These are phyloP conservation scores for Cadophora sp. DNA, from an alignment of 2,329 filamentous ascomycete genomes.

Conservation along the genomic window DNA sequence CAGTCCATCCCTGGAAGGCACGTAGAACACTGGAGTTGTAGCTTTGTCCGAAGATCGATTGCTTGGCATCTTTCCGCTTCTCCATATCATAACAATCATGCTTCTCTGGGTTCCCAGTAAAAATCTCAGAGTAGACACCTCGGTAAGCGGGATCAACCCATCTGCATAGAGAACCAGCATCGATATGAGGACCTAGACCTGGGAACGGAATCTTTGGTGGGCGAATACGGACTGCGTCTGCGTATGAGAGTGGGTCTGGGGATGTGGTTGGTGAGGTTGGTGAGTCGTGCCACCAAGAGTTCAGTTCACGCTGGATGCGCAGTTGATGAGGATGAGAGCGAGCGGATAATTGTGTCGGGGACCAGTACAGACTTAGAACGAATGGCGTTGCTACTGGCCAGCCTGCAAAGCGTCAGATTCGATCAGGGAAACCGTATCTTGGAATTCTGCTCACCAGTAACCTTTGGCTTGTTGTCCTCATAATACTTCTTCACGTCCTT, in stretches of 20 bases:
- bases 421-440: background rate
- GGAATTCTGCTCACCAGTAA: conserved; percentile 28
- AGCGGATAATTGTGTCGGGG: conserved; percentile 48
- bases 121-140: conserved; percentile 47
- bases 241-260: conserved; percentile 48
- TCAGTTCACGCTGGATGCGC: conserved; percentile 46
- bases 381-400: conserved; percentile 49
- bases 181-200: conserved; percentile 52
- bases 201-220: conserved; percentile 48
- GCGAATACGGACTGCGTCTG: conserved; percentile 49
- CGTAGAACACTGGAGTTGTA: conserved; percentile 47
- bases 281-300: conserved; percentile 49
- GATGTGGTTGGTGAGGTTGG: conserved; percentile 37
- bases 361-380: conserved; percentile 49
- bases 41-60: conserved; percentile 41
- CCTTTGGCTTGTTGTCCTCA: conserved; percentile 43
- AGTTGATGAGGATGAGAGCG: conserved; percentile 49
- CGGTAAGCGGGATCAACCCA: conserved; percentile 51
- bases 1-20: conserved; percentile 52
- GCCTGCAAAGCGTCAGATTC: conserved; percentile 25
- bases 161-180: conserved; percentile 51
- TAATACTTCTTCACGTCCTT: conserved; percentile 45
- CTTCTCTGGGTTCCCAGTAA: conserved; percentile 46
- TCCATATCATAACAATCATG: conserved; percentile 49
- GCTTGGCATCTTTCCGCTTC: conserved; percentile 45